Conservation (phyloP, 176 grass and related monocot species). For the Bromus sterilis region DNA sequence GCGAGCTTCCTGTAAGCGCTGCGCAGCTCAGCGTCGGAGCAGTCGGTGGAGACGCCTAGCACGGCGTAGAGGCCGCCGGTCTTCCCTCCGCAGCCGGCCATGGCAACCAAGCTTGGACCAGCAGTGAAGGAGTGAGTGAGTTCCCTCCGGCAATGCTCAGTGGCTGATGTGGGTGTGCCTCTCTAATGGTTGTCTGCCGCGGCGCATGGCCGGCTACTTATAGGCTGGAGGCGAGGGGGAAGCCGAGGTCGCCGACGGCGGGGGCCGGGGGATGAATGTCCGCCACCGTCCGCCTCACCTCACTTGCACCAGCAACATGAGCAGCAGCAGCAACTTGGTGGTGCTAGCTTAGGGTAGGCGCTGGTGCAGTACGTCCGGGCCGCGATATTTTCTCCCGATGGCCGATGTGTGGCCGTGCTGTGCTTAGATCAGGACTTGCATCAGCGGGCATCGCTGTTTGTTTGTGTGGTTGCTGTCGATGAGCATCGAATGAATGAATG, state of each 20-base stretch:
- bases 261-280: background rate
- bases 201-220: constrained; percentile 24
- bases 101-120: background rate
- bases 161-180: background rate
- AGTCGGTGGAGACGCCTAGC: constrained; percentile 53
- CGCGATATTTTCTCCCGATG: background rate
- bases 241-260: background rate
- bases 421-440: no score
- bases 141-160: no score
- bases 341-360: background rate
- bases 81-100: constrained; percentile 26
- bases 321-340: background rate
- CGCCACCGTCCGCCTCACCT: constrained; percentile 23
- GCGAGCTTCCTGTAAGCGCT: constrained; percentile 65
- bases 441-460: no score
- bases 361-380: background rate
- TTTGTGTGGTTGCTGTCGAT: no score
- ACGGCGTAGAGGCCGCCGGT: constrained; percentile 45
- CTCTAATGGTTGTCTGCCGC: background rate
- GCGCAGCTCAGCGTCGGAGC: constrained; percentile 62
- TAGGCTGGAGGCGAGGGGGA: background rate
- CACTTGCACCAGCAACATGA: constrained; percentile 16
- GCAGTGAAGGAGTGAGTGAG: no score
- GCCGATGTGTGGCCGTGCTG: background rate
- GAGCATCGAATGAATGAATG: background rate